Conservation (phyloP, 768 basidiomycete species). For the Tylopilus sp. region DNA sequence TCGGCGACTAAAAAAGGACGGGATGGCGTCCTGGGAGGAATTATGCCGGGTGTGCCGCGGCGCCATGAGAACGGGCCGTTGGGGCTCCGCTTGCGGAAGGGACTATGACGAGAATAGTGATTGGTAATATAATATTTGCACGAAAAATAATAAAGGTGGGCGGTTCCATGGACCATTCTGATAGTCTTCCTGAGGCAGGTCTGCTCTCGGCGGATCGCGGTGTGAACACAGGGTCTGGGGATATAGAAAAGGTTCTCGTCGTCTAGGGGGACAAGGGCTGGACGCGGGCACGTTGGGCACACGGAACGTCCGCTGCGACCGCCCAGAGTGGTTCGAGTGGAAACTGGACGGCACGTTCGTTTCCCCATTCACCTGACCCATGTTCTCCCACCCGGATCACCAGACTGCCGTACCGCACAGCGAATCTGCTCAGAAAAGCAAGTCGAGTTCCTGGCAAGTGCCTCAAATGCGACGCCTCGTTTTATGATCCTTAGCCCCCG, state of each 20-base stretch:
- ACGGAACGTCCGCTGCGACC: conserved; percentile 13
- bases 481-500: conserved; percentile 12
- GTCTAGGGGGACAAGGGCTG: neutral
- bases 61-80: conserved; percentile 22
- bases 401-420: conserved; percentile 26
- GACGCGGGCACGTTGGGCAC: conserved; percentile 10
- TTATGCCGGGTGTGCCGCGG: conserved; percentile 30
- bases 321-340: neutral
- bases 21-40: conserved; percentile 10
- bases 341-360: conserved; percentile 15
- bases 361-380: conserved; percentile 20
- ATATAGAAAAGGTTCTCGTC: conserved; percentile 4
- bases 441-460: conserved; percentile 27
- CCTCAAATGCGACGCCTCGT: conserved; percentile 18
- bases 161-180: conserved; percentile 9
- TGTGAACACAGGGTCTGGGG: conserved; percentile 9
- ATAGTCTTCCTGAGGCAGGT: conserved; percentile 8
- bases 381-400: conserved; percentile 33
- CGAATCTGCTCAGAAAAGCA: conserved; percentile 25
- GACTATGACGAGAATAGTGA: conserved; percentile 9
- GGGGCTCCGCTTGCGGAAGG: conserved; percentile 24
- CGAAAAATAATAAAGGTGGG: conserved; percentile 14
- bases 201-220: conserved; percentile 13
- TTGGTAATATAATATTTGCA: conserved; percentile 17
- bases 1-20: conserved; percentile 32